Conservation (phyloP, 1,139 yeast species). For the Spencermartinsiella ligniputridi region DNA sequence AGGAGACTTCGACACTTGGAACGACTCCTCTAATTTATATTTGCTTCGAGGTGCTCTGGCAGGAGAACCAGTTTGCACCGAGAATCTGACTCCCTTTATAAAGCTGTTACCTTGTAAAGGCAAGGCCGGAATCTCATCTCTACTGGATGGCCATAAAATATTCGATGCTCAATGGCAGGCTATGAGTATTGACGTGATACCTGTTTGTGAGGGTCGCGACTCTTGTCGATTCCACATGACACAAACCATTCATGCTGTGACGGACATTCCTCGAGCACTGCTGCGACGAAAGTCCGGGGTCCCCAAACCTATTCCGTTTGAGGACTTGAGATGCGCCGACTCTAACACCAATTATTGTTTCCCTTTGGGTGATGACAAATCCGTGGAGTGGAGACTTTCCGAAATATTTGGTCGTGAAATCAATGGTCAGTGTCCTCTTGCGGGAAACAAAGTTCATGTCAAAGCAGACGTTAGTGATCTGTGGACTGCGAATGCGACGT, state of each 20-base stretch:
- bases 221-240: conserved; percentile 53
- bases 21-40: conserved; percentile 35
- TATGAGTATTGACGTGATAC: conserved; percentile 79
- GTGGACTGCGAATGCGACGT: conserved; percentile 21
- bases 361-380: conserved; percentile 58
- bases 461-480: conserved; percentile 28
- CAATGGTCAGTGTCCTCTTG: conserved; percentile 57
- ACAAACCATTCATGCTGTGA: conserved; percentile 69
- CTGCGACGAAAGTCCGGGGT: conserved; percentile 64
- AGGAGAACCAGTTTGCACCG: conserved; percentile 95
- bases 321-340: conserved; percentile 65
- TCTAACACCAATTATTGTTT: conserved; percentile 63
- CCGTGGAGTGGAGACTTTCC: conserved; percentile 49
- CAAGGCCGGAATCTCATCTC: conserved; percentile 78
- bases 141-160: conserved; percentile 91
- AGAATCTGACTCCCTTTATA: conserved; percentile 89
- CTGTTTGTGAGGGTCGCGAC: conserved; percentile 39
- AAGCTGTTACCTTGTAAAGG: conserved; percentile 91
- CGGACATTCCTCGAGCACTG: conserved; percentile 65
- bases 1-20: conserved; percentile 1
- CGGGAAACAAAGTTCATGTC: conserved; percentile 24
- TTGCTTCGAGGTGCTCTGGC: conserved; percentile 84
- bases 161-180: conserved; percentile 95
- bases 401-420: conserved; percentile 68
- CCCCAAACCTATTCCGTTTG: conserved; percentile 73